Base-by-base conservation (phyloP, 192 early-diverging fungal species). In the Phycomyces nitens region DNA sequence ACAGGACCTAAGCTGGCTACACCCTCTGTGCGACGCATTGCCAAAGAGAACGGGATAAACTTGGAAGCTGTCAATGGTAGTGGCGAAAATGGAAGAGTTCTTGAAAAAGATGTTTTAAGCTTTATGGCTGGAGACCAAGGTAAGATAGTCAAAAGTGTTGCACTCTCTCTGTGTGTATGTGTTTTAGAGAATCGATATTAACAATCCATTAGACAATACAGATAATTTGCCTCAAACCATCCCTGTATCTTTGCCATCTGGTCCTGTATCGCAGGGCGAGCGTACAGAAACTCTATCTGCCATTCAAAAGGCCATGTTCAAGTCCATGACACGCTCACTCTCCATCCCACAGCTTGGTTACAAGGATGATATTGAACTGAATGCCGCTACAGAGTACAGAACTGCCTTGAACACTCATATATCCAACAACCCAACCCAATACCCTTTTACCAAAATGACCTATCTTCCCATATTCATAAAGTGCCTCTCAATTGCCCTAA, bases 391-490 rank as follows among this genome's bases (percentile, higher is more conserved):
- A 34, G 75, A 73, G 11, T 85, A 86, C 42, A 88, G 94, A 2
- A 59, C 70, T n/a, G 62, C 76, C 29, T 77, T 99, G 59, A 96
- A 96, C 73, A 64, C 40, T 41, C 67, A 84, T 43, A 71, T 95
- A 20, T 47, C 80, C 24, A 68, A 66, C 41, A 62, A 74, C 5
- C 69, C 78, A 27, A 62, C 77, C 15, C 64, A 76, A 54, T 83
- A 76, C 44, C 59, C 80, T 0, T 77, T 89, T 64, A 77, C 81
- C 34, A 96, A 95, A 74, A 87, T 97, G 14, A 86, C 93, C 0
- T 96, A 89, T 72, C 92, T 99, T 92, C 95, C 97, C 52, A 91
- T 99, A 64, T 90, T 99, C 62, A 87, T 97, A 78, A 99, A 99
- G 79, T 88, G 93, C 0, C 74, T 94, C 20, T 90, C 88, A 5